Evolutionary conservation across 2,329 filamentous ascomycete genomes (phyloP).

Genomic region (Cordyceps cateniannulata): DNA sequence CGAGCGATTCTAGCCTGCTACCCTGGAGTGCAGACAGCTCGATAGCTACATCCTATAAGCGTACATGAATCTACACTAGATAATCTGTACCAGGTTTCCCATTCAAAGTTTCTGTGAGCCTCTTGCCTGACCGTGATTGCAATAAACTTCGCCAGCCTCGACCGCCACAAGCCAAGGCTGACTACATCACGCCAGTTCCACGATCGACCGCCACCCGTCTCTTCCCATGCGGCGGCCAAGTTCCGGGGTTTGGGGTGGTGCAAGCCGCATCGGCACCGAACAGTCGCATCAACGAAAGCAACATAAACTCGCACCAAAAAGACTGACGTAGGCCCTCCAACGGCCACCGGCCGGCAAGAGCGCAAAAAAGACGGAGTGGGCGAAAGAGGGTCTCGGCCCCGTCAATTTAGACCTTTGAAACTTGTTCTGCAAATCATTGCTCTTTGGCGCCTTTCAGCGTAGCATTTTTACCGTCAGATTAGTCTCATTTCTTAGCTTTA

Average conservation of each 20-base stretch:
- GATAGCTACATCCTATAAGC: too few relatives aligned
- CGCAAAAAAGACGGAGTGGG: background rate
- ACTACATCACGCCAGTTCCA: background rate
- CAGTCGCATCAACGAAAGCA: background rate
- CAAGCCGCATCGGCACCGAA: background rate
- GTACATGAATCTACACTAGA: too few relatives aligned
- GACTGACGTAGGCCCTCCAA: background rate
- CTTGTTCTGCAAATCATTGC: slow-evolving; percentile 11
- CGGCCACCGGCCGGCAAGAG: background rate
- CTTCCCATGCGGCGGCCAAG: background rate
- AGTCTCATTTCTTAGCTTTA: background rate
- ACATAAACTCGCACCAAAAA: too few relatives aligned
- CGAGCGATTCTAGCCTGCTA: too few relatives aligned
- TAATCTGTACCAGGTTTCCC: too few relatives aligned
- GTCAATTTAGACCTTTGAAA: background rate
- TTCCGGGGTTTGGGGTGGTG: background rate
- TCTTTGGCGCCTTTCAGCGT: background rate
- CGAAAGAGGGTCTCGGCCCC: background rate
- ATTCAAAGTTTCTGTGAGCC: too few relatives aligned
- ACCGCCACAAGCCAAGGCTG: background rate
- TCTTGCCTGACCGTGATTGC: too few relatives aligned
- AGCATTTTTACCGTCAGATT: background rate
- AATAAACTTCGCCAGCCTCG: too few relatives aligned
- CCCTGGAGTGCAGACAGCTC: too few relatives aligned
- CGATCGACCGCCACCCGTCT: background rate